Conservation (phyloP, 805 yeast species). For the Lipomyces starkeyi region DNA sequence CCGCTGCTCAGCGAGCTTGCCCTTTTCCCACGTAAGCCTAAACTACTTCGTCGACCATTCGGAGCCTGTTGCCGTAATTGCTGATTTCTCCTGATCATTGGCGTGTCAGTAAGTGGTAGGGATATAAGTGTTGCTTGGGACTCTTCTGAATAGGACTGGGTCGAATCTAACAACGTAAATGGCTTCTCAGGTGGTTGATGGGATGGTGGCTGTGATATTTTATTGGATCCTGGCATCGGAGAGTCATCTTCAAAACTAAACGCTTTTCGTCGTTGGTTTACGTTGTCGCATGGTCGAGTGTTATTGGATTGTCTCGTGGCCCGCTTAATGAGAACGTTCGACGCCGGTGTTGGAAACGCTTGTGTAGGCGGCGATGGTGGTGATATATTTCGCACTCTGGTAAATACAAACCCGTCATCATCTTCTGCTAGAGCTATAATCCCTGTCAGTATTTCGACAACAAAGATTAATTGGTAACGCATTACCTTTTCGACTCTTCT, state of each 20-base stretch:
- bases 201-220: neutral
- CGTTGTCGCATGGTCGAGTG: neutral
- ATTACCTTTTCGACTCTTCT: conserved; percentile 7
- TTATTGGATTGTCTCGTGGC: neutral
- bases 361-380: conserved; percentile 15
- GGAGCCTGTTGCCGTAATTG: conserved; percentile 43
- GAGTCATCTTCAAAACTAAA: conserved; percentile 16
- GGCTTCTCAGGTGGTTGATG: neutral
- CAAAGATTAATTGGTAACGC: neutral
- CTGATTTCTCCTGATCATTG: conserved; percentile 49
- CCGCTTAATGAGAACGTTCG: neutral
- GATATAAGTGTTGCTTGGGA: conserved; percentile 37
- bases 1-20: conserved; percentile 79
- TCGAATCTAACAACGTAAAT: conserved; percentile 2
- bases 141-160: conserved; percentile 7
- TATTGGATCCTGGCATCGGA: neutral
- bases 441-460: neutral
- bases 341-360: neutral
- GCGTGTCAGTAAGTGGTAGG: conserved; percentile 50
- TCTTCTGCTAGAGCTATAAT: conserved; percentile 39
- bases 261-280: neutral
- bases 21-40: conserved; percentile 64
- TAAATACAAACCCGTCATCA: conserved; percentile 48
- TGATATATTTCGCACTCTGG: conserved; percentile 37
- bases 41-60: conserved; percentile 41